These are phyloP conservation scores for Glycine soja DNA, from an alignment of 306 rosid genomes.

Conservation along the genomic window DNA sequence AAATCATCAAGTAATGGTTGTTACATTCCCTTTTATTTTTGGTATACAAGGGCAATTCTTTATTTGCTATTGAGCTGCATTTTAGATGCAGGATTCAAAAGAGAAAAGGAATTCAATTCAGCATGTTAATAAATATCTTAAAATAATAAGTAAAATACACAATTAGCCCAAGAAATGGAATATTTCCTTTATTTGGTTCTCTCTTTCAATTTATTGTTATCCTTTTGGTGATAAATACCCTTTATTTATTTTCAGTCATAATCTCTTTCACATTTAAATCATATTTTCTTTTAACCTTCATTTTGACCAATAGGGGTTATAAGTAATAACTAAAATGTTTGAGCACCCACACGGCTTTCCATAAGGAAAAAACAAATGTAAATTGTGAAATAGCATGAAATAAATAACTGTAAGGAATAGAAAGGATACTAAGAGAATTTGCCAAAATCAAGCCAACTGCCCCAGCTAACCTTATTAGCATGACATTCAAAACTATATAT, in stretches of 20 bases:
- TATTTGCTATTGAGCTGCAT: constrained; percentile 7
- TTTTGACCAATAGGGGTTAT: constrained; percentile 10
- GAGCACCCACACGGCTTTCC: constrained; percentile 16
- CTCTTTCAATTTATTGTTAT: neutral
- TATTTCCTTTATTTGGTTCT: neutral
- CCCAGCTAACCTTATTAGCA: constrained; percentile 73
- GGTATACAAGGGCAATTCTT: constrained; percentile 3
- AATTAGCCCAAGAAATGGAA: constrained; percentile 5
- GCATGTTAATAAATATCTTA: neutral
- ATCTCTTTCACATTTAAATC: constrained; percentile 9
- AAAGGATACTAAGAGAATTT: constrained; percentile 94
- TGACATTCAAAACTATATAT: constrained; percentile 73
- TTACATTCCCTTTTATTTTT: neutral
- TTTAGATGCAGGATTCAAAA: constrained; percentile 15
- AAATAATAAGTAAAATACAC: constrained; percentile 19
- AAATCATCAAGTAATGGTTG: neutral
- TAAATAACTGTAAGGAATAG: constrained; percentile 27
- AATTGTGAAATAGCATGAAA: constrained; percentile 30
- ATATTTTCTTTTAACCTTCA: constrained; percentile 32
- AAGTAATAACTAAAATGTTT: constrained; percentile 4
- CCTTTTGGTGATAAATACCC: constrained; percentile 6
- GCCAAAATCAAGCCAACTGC: constrained; percentile 93
- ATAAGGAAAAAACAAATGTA: neutral
- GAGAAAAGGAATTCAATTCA: constrained; percentile 14
- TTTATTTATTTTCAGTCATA: neutral